A percentile compares a stretch with the other conserved stretches of the same genome.
phyloP scores from a whole-genome alignment of 1,284 basidiomycete species.

The Mixia osmundae region DNA sequence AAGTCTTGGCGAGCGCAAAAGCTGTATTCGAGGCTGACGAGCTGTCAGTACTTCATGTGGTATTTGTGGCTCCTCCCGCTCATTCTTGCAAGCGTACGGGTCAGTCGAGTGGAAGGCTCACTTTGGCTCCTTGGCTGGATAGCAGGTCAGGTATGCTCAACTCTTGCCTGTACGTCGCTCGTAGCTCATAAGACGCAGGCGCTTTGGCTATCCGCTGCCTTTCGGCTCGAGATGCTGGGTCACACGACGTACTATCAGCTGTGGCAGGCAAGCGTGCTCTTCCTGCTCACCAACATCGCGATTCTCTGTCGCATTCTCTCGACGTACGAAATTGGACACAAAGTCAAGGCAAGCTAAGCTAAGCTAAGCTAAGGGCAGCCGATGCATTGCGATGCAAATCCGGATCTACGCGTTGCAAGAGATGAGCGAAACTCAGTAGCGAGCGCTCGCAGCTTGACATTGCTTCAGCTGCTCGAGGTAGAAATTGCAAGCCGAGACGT shows the following conservation, averaged over 20 bases:
- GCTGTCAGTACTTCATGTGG: constrained; percentile 97
- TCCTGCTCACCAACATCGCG: constrained; percentile 11
- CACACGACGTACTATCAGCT: constrained; percentile 36
- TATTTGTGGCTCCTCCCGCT: constrained; percentile 77
- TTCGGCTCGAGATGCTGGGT: constrained; percentile 66
- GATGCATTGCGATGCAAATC: no score
- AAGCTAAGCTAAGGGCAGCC: no score
- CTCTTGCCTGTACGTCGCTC: not conserved
- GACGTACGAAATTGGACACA: no score
- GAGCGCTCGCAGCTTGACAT: no score
- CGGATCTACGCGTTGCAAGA: no score
- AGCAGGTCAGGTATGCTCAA: constrained; percentile 32
- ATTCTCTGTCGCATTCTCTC: not conserved
- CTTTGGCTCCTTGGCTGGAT: constrained; percentile 41
- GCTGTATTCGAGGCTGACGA: not conserved
- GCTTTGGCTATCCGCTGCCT: constrained; percentile 64
- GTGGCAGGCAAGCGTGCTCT: constrained; percentile 24
- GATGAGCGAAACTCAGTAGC: no score
- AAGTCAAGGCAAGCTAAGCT: no score
- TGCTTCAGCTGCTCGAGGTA: no score
- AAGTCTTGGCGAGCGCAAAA: constrained; percentile 16
- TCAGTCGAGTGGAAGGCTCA: constrained; percentile 29
- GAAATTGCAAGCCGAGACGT: no score
- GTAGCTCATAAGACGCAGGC: constrained; percentile 26
- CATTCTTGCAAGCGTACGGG: constrained; percentile 39